Evolutionary conservation across 305 asterid genomes (phyloP), one percentile per base, ranked within the genome.

Genomic region (Ruellia speciosa): DNA sequence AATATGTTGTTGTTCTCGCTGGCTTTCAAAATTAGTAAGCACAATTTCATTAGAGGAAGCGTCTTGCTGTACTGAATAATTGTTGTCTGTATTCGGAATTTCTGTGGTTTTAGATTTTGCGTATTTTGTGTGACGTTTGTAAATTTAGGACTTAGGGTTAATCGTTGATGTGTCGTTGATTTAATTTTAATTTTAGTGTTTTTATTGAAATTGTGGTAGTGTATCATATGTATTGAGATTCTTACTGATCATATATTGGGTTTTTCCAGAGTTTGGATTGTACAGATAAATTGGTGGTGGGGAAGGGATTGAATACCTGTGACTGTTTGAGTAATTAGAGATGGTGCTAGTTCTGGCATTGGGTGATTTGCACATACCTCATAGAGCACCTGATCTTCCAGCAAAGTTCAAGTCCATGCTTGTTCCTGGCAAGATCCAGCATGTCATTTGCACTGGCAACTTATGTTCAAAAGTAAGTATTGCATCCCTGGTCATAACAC

Each of bases 341-440:
- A 93, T 93, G 99, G 99, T 93, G 71, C 75, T 93, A 70, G 99
- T 92, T 14, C 79, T 92, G 63, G 99, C 97, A 17, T 73, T 93
- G 64, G 99, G 97, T 18, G 99, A 92, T 86, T 71, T 92, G 57
- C 97, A 92, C 70, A 82, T 86, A 67, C 99, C 99, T 4, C 83
- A 84, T 49, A 77, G 99, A 69, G 99, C 99, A 5, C 86, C 93
- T n/a, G 97, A 92, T 77, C 82, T 92, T 54, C 99, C 99, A 0
- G 79, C 92, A 6, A 93, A 93, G 72, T 93, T 93, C 77, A 88
- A 93, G 81, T 86, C 99, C 40, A 93, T 93, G 99, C 95, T 93
- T 59, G 99, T 93, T 70, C 99, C 99, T 0, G 99, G 97, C 67
- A 93, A 93, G 79, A 88, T 93, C 72, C 99, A 88, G 65, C 99